Evolutionary conservation across 192 early-diverging fungal genomes (phyloP).

Genomic region (Coemansia sp.): DNA sequence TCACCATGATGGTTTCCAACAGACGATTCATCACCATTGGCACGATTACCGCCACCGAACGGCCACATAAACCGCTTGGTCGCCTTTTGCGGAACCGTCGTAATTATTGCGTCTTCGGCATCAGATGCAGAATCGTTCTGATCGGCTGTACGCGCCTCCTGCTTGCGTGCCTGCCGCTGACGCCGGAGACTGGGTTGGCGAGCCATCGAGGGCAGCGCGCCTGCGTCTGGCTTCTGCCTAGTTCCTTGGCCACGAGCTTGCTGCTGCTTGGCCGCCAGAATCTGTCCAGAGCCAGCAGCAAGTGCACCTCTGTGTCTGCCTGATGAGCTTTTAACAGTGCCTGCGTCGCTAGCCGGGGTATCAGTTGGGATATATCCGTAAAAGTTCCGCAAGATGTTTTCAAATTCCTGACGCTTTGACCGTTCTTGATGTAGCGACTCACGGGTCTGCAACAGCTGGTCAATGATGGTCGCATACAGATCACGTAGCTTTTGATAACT

Average conservation of each 20-base stretch:
- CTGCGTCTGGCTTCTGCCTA: not conserved
- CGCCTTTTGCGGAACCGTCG: slow-evolving; percentile 45
- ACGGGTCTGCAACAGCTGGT: slow-evolving; percentile 43
- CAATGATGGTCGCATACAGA: slow-evolving; percentile 40
- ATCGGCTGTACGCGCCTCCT: slow-evolving; percentile 10
- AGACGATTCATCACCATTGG: slow-evolving; percentile 3
- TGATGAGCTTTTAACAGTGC: not conserved
- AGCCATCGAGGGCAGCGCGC: slow-evolving; percentile 6
- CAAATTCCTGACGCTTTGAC: slow-evolving; percentile 27
- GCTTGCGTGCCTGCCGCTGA: slow-evolving; percentile 23
- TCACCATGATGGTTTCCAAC: not conserved
- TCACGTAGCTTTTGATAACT: slow-evolving; percentile 51
- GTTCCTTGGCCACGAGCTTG: slow-evolving; percentile 8
- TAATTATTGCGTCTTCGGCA: slow-evolving; percentile 48
- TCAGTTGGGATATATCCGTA: slow-evolving; percentile 30
- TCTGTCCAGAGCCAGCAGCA: not conserved
- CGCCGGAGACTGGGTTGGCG: slow-evolving; percentile 33
- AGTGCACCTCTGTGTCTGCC: not conserved
- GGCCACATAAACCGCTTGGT: slow-evolving; percentile 54
- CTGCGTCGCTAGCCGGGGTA: not conserved
- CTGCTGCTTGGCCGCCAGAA: not conserved
- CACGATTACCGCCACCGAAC: slow-evolving; percentile 28
- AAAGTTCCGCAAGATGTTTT: slow-evolving; percentile 33
- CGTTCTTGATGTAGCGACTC: slow-evolving; percentile 44
- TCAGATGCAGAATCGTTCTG: slow-evolving; percentile 44